Percentiles rank a stretch among this genome's conserved stretches.
Evolutionary conservation across 108 stramenopile genomes (phyloP).

Genomic region (Skeletonema marinoi): DNA sequence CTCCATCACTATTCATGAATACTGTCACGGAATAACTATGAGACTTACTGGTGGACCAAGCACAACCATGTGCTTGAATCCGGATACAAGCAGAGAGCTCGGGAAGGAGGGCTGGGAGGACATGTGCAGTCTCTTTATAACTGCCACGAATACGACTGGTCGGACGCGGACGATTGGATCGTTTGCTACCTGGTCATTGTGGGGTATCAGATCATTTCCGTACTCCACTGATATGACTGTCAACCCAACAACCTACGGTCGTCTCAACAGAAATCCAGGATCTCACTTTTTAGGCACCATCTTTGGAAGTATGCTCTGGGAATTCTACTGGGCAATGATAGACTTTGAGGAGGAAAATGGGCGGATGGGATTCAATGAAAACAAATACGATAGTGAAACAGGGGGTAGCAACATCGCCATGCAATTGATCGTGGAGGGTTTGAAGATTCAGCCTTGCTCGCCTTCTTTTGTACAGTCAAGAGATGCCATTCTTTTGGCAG

Average conservation of each 20-base stretch:
- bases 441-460: conserved; percentile 5
- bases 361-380: not conserved
- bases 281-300: conserved; percentile 1
- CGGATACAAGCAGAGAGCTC: not conserved
- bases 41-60: not conserved
- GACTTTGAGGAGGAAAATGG: not conserved
- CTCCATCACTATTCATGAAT: not conserved
- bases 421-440: conserved; percentile 10
- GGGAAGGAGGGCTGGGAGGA: not conserved
- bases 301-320: conserved; percentile 16
- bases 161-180: conserved; percentile 6
- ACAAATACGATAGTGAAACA: not conserved
- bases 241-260: not conserved
- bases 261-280: not conserved
- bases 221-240: conserved; percentile 9
- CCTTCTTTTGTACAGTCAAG: conserved; percentile 9
- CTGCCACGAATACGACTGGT: not conserved
- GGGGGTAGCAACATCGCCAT: conserved; percentile 9
- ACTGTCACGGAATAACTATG: not conserved
- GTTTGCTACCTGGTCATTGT: not conserved
- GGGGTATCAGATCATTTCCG: conserved; percentile 4
- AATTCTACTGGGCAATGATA: not conserved
- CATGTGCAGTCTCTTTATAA: not conserved
- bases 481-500: conserved; percentile 5
- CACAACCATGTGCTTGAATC: not conserved